phyloP scores from a whole-genome alignment of 2,329 filamentous ascomycete species.

The Phialocephala sp. region DNA sequence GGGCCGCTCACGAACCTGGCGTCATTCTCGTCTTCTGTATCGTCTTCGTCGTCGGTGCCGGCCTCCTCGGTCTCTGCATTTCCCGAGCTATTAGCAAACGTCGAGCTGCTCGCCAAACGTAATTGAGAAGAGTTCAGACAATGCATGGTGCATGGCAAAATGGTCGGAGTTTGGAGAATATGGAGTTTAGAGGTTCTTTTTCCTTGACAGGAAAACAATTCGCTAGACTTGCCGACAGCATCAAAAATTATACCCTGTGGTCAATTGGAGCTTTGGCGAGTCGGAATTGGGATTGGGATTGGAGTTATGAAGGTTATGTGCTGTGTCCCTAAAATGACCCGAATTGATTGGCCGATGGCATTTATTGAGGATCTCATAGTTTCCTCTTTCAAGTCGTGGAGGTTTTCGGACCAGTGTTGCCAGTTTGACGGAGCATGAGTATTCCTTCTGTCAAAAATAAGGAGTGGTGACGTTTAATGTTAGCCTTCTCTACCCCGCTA shows the following conservation, averaged over 20 bases:
- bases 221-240: background rate
- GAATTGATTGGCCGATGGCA: background rate
- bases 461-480: background rate
- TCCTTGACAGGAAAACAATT: background rate
- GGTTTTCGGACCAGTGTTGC: no score
- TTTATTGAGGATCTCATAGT: background rate
- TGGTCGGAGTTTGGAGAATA: background rate
- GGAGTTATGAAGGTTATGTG: background rate
- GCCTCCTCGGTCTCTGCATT: conserved; percentile 56
- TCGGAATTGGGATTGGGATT: background rate
- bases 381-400: background rate
- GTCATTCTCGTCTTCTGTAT: conserved; percentile 68
- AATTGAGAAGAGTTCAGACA: background rate
- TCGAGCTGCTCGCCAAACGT: background rate
- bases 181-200: background rate
- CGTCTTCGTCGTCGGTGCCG: conserved; percentile 58
- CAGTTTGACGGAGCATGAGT: no score
- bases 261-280: background rate
- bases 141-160: background rate
- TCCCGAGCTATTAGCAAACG: conserved; percentile 49
- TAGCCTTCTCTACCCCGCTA: background rate
- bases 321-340: background rate
- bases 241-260: background rate
- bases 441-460: no score
- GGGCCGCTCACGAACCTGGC: conserved; percentile 61